phyloP scores from a whole-genome alignment of 371 early-diverging fungal species.

The Haplosporangium sp. region DNA sequence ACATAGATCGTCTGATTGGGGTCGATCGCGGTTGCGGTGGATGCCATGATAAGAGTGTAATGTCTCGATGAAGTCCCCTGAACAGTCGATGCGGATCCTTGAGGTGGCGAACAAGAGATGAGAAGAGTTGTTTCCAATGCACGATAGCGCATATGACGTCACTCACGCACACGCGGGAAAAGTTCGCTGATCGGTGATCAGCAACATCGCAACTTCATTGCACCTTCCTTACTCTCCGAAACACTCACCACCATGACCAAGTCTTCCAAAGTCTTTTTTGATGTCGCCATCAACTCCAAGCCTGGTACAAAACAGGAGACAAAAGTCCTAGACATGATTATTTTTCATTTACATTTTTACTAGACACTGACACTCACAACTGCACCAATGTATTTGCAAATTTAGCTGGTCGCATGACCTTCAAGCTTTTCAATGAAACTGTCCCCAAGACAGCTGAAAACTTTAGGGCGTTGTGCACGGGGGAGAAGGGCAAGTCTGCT shows the following conservation, averaged over 20 bases:
- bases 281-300: slow-evolving; percentile 63
- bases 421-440: slow-evolving; percentile 84
- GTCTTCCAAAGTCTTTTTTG: slow-evolving; percentile 67
- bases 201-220: background rate
- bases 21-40: slow-evolving; percentile 33
- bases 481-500: slow-evolving; percentile 78
- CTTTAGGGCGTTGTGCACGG: slow-evolving; percentile 90
- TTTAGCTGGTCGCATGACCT: slow-evolving; percentile 69
- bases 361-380: background rate
- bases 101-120: background rate
- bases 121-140: background rate
- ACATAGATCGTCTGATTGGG: slow-evolving; percentile 80
- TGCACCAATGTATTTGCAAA: background rate
- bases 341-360: background rate
- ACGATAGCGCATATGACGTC: background rate
- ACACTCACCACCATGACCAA: slow-evolving; percentile 45
- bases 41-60: slow-evolving; percentile 16
- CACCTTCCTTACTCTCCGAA: background rate
- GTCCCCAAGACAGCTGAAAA: slow-evolving; percentile 97
- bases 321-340: background rate
- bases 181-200: too few species aligned
- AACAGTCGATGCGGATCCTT: too few species aligned
- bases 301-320: slow-evolving; percentile 41
- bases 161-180: background rate
- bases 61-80: background rate